phyloP scores from a whole-genome alignment of 2,329 filamentous ascomycete species.

The Alternaria angustiovoidea region DNA sequence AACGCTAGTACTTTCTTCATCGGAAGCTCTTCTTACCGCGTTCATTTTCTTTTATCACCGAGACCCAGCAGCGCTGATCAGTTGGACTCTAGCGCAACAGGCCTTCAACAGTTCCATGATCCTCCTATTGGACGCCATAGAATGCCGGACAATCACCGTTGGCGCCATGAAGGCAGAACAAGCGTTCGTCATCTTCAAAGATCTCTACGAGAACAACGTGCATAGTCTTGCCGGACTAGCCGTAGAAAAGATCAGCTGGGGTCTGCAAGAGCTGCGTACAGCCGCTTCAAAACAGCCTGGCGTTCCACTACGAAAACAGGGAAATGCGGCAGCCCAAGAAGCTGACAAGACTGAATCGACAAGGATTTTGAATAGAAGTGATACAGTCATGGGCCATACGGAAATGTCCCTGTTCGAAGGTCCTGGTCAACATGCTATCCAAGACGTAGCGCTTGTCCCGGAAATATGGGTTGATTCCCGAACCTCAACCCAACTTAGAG shows the following conservation, averaged over 20 bases:
- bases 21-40: slow-evolving; percentile 52
- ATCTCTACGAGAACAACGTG: slow-evolving; percentile 53
- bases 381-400: slow-evolving; percentile 57
- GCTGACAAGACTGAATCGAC: slow-evolving; percentile 23
- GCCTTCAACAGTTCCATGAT: slow-evolving; percentile 62
- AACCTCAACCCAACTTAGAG: not conserved
- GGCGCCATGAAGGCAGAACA: slow-evolving; percentile 48
- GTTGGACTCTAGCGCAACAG: slow-evolving; percentile 60
- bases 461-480: slow-evolving; percentile 37
- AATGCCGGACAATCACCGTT: slow-evolving; percentile 47
- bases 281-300: slow-evolving; percentile 16
- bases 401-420: slow-evolving; percentile 60
- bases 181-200: slow-evolving; percentile 53
- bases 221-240: slow-evolving; percentile 58
- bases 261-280: slow-evolving; percentile 31
- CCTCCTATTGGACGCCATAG: slow-evolving; percentile 56
- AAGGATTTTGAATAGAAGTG: slow-evolving; percentile 25
- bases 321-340: slow-evolving; percentile 16
- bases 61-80: slow-evolving; percentile 55
- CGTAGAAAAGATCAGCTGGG: slow-evolving; percentile 51
- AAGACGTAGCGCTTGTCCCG: slow-evolving; percentile 44
- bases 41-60: slow-evolving; percentile 58
- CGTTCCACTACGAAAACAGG: slow-evolving; percentile 12
- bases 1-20: slow-evolving; percentile 53
- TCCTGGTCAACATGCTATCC: slow-evolving; percentile 52